These are phyloP conservation scores for Hebeloma cylindrosporum DNA, from an alignment of 768 basidiomycete genomes.

Conservation along the genomic window DNA sequence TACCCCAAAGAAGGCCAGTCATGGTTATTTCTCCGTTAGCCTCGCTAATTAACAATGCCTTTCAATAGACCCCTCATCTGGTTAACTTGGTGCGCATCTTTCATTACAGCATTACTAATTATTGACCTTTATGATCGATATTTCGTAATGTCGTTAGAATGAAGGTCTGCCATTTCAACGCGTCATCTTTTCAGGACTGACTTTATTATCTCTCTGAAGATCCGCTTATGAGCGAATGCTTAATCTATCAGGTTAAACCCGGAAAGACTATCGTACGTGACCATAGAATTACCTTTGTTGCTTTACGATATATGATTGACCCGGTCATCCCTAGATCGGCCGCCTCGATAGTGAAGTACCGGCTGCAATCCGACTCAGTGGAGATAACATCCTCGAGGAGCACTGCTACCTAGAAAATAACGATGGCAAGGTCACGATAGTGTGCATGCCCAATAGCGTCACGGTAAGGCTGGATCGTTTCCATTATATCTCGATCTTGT, in stretches of 20 bases:
- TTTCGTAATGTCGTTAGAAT: conserved; percentile 44
- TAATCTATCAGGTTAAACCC: conserved; percentile 88
- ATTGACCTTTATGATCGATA: conserved; percentile 20
- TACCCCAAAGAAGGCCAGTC: conserved; percentile 91
- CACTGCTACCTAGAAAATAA: conserved; percentile 91
- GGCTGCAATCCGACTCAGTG: conserved; percentile 89
- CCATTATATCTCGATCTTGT: conserved; percentile 1
- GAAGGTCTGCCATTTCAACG: conserved; percentile 51
- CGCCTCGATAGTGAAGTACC: conserved; percentile 78
- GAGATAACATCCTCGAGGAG: conserved; percentile 86
- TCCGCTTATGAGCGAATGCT: conserved; percentile 94
- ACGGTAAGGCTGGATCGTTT: conserved; percentile 53
- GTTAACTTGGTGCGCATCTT: conserved; percentile 78
- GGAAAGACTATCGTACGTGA: conserved; percentile 72
- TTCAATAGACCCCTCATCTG: conserved; percentile 81
- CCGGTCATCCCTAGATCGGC: conserved; percentile 62
- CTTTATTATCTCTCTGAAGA: conserved; percentile 44
- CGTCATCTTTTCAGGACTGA: conserved; percentile 13
- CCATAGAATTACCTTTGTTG: conserved; percentile 3
- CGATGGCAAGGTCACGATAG: conserved; percentile 81
- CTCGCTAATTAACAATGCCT: conserved; percentile 3
- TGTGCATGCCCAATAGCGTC: conserved; percentile 76
- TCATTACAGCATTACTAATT: conserved; percentile 13
- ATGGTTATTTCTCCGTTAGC: conserved; percentile 5
- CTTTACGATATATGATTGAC: conserved; percentile 6